Evolutionary conservation across 108 stramenopile species (phyloP), one percentile per base, ranked within the genome.

Genomic region (Schizochytrium sp.): DNA sequence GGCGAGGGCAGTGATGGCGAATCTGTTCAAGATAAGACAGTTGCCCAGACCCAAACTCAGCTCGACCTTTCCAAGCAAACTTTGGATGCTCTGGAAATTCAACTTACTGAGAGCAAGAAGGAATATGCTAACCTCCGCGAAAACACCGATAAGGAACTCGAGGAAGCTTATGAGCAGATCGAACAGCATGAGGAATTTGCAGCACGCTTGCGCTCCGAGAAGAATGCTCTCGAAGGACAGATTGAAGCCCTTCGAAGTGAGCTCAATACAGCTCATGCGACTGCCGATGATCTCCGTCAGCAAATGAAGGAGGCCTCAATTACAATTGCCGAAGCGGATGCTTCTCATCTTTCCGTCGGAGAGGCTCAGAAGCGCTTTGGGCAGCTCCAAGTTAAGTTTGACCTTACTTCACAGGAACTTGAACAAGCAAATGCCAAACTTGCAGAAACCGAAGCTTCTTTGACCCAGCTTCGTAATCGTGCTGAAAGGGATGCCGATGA

Each of bases 331-430:
- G 64, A 38, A 8, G 64, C 64, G 42, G 44, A 0, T 15, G 12
- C 15, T 7, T 69, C 64, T 38, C 64, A 69, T 38, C 42, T 44
- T 44, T 69, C 64, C 5, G 12, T 44, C 19, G 64, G 44, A 15
- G 64, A 69, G 40, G 64, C 44, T 2, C 64, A 69, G 15, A 12
- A 38, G 28, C 64, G 64, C 64, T 69, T 69, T 15, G 64, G 64
- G 12, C 64, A 69, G 64, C 28, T 83, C 17, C 76, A 83, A 40
- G 38, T 83, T 38, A 49, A 55, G 50, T 49, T 83, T 38, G 47
- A 83, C 76, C 53, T 83, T 38, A 55, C 76, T 5, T 49, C 53
- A n/a, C 76, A 83, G 53, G 76, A 83, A 53, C 76, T 49, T 53
- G 76, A 83, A 8, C 28, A 28, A 53, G 76, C 76, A 5, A 47